A percentile compares a stretch with the other conserved stretches of the same genome.
phyloP scores from a whole-genome alignment of 2,329 filamentous ascomycete species.

The Balansia obtecta region DNA sequence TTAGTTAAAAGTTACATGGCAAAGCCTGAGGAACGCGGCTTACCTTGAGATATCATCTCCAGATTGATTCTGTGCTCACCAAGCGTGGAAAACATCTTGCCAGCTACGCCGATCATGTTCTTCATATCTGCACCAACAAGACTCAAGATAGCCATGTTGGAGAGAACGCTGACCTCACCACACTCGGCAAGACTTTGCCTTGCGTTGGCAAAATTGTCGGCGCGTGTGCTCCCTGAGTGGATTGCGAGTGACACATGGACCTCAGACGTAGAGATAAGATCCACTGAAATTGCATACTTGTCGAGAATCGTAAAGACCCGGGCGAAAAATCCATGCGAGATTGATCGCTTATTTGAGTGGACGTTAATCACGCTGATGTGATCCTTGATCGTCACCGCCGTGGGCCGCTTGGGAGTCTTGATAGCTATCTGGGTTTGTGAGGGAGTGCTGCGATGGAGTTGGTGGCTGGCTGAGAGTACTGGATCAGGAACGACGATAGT shows the following conservation, averaged over 20 bases:
- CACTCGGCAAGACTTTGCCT: conserved; percentile 64
- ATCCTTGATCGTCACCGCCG: conserved; percentile 93
- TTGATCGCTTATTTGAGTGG: conserved; percentile 91
- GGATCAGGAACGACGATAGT: conserved; percentile 75
- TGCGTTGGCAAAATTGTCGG: conserved; percentile 52
- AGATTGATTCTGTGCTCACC: conserved; percentile 93
- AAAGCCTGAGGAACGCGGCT: conserved; percentile 10
- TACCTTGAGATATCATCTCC: conserved; percentile 99
- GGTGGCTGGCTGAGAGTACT: conserved; percentile 39
- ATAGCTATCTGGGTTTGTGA: conserved; percentile 19
- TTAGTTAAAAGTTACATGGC: background rate
- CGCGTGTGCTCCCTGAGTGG: conserved; percentile 59
- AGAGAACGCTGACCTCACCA: conserved; percentile 81
- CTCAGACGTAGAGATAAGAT: conserved; percentile 91
- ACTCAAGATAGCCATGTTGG: conserved; percentile 90
- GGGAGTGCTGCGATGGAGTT: conserved; percentile 40
- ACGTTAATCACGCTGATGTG: conserved; percentile 96
- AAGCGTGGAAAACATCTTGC: conserved; percentile 87
- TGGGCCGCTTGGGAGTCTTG: conserved; percentile 60
- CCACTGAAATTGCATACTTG: conserved; percentile 75
- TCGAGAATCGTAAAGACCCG: conserved; percentile 88
- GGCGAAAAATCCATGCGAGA: conserved; percentile 92
- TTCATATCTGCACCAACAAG: conserved; percentile 94
- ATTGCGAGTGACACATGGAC: conserved; percentile 97
- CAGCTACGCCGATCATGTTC: conserved; percentile 90